Evolutionary conservation across 2,329 filamentous ascomycete genomes (phyloP).

Genomic region (Apiospora saccharicola): DNA sequence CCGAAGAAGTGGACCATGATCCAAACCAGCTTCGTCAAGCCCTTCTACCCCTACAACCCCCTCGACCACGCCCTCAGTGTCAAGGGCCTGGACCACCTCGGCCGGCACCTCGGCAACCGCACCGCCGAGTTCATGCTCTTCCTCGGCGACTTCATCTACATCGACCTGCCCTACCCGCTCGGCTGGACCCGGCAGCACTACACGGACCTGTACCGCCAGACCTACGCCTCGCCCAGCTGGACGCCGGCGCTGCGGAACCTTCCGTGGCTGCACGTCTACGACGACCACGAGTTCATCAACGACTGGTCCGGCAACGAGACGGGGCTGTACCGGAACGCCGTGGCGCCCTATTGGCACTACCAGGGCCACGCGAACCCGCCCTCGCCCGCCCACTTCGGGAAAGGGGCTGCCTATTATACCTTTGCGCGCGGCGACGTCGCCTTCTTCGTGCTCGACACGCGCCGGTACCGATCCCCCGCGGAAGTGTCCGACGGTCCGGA

Average conservation of each 20-base stretch:
- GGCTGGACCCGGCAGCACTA: constrained; percentile 33
- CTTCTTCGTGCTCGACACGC: constrained; percentile 75
- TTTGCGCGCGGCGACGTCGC: constrained; percentile 69
- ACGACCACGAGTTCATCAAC: constrained; percentile 76
- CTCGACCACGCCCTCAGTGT: constrained; percentile 67
- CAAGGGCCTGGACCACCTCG: constrained; percentile 61
- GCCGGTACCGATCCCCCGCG: constrained; percentile 58
- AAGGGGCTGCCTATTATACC: constrained; percentile 63
- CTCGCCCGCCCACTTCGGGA: constrained; percentile 46
- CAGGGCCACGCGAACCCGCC: constrained; percentile 71
- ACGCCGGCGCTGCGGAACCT: constrained; percentile 47
- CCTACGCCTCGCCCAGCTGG: constrained; percentile 75
- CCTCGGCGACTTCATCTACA: constrained; percentile 60
- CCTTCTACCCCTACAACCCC: constrained; percentile 71
- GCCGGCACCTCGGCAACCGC: constrained; percentile 23
- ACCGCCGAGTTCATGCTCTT: constrained; percentile 20
- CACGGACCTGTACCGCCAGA: constrained; percentile 61
- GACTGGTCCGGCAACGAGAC: constrained; percentile 73
- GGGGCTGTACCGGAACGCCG: constrained; percentile 66
- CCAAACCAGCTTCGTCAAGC: constrained; percentile 74
- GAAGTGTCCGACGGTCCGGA: constrained; percentile 48
- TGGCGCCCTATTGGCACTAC: constrained; percentile 70
- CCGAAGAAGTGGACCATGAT: constrained; percentile 61
- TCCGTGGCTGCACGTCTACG: constrained; percentile 74
- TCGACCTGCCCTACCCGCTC: constrained; percentile 57